Base-by-base conservation (phyloP, 352 stramenopile species). In the Phytophthora pinifolia region DNA sequence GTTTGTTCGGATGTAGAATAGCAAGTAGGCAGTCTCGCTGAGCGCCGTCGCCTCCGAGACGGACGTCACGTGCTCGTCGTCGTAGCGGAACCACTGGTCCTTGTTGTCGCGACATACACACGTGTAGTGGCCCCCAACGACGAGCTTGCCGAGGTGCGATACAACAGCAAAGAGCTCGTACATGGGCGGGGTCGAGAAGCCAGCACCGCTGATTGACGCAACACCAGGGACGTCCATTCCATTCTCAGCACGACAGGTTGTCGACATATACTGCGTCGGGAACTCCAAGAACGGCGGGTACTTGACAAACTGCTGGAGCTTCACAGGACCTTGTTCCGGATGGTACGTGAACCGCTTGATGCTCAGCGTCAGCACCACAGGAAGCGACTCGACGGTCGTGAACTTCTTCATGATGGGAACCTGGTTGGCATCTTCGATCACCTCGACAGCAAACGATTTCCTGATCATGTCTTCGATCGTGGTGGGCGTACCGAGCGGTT, bases 291-390 rank as follows among this genome's bases (percentile, higher is more conserved):
- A 79, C 2, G 67, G 45, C 27, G 82, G 79, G 44, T 94, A 94
- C 59, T 89, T 83, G 2, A 94, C 82, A 63, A 92, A 91, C 55
- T 90, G 81, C 54, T 88, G 83, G 7, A 94, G 54, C 61, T 94
- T 94, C 12, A 94, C 78, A 0, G 84, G 84, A 0, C 84, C 84
- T 3, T 82, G 73, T 45, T 89, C 74, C 0, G 81, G 82, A 52
- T 94, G 79, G 59, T 92, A 94, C 25, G 84, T 90, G 52, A 94
- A 94, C 3, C 84, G 79, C 67, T 94, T 94, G 62, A 94, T 76
- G 49, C 87, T 91, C 42, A 92, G 59, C 15, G 78, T 92, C 29
- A 94, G 54, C 45, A 94, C 84, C 25, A 87, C 78, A 4, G 84
- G 84, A 6, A 94, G 65, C 3, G 81, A 74, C 44, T 94, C 84